These are phyloP conservation scores for Neurospora sp. DNA, from an alignment of 495 filamentous ascomycete genomes.

Conservation along the genomic window DNA sequence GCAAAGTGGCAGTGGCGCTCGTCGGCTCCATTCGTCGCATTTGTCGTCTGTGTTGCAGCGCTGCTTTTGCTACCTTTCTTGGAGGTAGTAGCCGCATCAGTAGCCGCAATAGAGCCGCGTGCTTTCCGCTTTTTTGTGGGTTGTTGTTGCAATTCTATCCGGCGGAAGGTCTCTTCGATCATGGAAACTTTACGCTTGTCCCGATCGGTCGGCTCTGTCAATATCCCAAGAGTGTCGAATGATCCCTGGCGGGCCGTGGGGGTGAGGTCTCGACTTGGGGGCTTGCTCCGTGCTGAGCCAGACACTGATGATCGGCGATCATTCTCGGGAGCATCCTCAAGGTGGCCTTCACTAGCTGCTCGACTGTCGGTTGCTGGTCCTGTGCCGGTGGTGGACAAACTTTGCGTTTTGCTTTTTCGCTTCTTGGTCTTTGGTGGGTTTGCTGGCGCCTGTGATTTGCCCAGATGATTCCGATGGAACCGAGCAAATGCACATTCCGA, in stretches of 20 bases:
- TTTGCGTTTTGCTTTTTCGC: slow-evolving; percentile 44
- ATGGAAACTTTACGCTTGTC: slow-evolving; percentile 82
- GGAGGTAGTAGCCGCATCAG: slow-evolving; percentile 22
- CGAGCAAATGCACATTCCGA: slow-evolving; percentile 58
- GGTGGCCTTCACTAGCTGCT: slow-evolving; percentile 60
- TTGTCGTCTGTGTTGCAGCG: slow-evolving; percentile 23
- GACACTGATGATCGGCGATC: slow-evolving; percentile 65
- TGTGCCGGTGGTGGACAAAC: slow-evolving; percentile 57
- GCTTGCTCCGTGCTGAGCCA: slow-evolving; percentile 62
- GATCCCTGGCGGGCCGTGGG: slow-evolving; percentile 47
- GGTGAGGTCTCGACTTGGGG: slow-evolving; percentile 73
- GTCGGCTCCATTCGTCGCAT: slow-evolving; percentile 20
- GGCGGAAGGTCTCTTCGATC: slow-evolving; percentile 64
- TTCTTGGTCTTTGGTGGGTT: slow-evolving; percentile 53
- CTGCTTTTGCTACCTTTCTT: slow-evolving; percentile 30
- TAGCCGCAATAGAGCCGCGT: slow-evolving; percentile 47
- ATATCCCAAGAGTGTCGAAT: slow-evolving; percentile 37
- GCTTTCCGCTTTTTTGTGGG: slow-evolving; percentile 43
- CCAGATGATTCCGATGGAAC: slow-evolving; percentile 57
- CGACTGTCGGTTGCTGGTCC: slow-evolving; percentile 66
- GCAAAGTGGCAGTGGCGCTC: slow-evolving; percentile 37
- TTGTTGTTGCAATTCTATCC: slow-evolving; percentile 50
- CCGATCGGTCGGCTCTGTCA: slow-evolving; percentile 65
- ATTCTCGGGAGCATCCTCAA: slow-evolving; percentile 44
- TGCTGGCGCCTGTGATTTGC: slow-evolving; percentile 32